Conservation (phyloP, 2,329 filamentous ascomycete genomes). For the Phyllosticta citrichinensis region DNA sequence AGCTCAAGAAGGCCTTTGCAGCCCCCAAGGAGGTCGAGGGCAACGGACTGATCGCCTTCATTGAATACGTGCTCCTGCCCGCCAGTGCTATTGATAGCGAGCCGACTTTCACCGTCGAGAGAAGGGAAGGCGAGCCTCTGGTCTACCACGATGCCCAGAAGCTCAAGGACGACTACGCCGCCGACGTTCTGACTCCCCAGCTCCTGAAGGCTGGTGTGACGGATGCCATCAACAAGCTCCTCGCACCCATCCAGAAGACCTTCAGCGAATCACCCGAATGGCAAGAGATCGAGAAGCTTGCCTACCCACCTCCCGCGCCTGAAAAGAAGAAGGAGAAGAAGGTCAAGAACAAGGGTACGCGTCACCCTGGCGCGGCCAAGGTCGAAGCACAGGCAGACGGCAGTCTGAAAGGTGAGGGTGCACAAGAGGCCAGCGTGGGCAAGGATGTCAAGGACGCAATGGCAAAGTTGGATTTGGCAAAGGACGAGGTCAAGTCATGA, state of each 20-base stretch:
- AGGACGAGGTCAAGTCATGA: conserved; percentile 10
- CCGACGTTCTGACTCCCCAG: conserved; percentile 77
- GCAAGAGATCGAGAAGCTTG: conserved; percentile 66
- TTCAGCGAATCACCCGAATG: conserved; percentile 66
- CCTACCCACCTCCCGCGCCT: conserved; percentile 63
- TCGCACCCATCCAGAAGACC: conserved; percentile 66
- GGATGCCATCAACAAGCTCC: conserved; percentile 59
- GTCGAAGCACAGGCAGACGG: conserved; percentile 38
- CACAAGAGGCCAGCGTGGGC: conserved; percentile 33
- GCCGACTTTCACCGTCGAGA: conserved; percentile 57
- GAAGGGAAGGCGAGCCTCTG: conserved; percentile 61
- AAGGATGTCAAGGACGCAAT: conserved; percentile 25
- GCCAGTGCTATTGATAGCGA: conserved; percentile 53
- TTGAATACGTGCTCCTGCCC: conserved; percentile 78
- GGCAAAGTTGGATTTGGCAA: conserved; percentile 16
- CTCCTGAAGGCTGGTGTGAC: conserved; percentile 76
- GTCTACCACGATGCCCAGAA: conserved; percentile 68
- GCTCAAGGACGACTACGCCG: conserved; percentile 69
- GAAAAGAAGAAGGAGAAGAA: conserved; percentile 61
- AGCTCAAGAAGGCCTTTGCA: conserved; percentile 64
- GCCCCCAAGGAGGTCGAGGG: conserved; percentile 67
- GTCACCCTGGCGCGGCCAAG: conserved; percentile 43
- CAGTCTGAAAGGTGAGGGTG: conserved; percentile 32
- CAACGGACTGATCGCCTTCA: conserved; percentile 79
- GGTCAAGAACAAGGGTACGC: conserved; percentile 53